Evolutionary conservation across 306 rosid species (phyloP).

Genomic region (Oemleria cerasiformis): DNA sequence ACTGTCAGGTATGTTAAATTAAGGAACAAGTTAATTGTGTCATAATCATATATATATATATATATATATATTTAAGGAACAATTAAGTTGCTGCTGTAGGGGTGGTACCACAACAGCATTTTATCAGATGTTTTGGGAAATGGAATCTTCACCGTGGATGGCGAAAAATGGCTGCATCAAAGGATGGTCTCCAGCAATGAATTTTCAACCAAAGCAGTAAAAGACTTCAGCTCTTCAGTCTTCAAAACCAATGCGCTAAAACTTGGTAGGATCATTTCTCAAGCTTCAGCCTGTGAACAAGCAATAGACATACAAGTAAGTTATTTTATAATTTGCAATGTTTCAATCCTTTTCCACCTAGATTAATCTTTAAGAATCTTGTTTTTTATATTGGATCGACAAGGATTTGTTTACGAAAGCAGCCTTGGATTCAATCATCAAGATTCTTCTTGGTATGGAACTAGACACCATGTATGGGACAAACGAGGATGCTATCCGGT

Average conservation of each 20-base stretch:
- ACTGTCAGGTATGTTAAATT: no score
- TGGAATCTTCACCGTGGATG: slow-evolving; percentile 18
- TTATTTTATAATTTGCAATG: not conserved
- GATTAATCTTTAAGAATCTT: not conserved
- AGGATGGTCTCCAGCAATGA: slow-evolving; percentile 4
- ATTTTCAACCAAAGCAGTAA: slow-evolving; percentile 12
- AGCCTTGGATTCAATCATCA: slow-evolving; percentile 17
- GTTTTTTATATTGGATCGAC: not conserved
- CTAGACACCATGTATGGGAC: slow-evolving; percentile 15
- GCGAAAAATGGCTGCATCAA: slow-evolving; percentile 23
- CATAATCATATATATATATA: no score
- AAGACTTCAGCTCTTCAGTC: slow-evolving; percentile 14
- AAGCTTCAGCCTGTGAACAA: slow-evolving; percentile 8
- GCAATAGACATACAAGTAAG: slow-evolving; percentile 22
- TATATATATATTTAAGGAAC: no score
- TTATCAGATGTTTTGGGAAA: slow-evolving; percentile 1
- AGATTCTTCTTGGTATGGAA: slow-evolving; percentile 20
- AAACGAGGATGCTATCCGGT: slow-evolving; percentile 13
- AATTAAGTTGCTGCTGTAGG: slow-evolving; percentile 26
- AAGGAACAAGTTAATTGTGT: no score
- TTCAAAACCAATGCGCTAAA: slow-evolving; percentile 23
- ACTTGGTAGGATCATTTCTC: slow-evolving; percentile 6
- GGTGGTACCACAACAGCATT: not conserved
- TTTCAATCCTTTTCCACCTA: not conserved
- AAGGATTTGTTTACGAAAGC: slow-evolving; percentile 25